These are phyloP conservation scores for Phytophthora tentaculata DNA, from an alignment of 352 stramenopile genomes.

Conservation along the genomic window DNA sequence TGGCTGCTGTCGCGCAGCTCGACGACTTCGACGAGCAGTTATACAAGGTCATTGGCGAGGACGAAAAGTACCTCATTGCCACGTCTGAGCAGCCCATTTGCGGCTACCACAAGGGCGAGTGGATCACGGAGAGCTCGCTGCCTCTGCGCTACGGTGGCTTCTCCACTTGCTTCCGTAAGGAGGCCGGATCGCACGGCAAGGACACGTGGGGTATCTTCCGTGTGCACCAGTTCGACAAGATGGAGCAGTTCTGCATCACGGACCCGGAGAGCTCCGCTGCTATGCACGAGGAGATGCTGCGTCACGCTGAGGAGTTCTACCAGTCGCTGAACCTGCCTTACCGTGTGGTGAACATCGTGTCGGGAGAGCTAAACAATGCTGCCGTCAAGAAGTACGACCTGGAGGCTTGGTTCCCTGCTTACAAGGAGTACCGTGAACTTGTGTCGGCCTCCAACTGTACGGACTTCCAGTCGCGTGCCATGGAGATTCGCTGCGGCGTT, in stretches of 20 bases:
- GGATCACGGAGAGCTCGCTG: conserved; percentile 86
- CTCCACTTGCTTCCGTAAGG: conserved; percentile 99
- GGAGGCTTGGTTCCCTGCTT: conserved; percentile 99
- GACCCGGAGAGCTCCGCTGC: conserved; percentile 92
- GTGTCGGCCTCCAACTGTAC: conserved; percentile 99
- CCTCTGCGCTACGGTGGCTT: conserved; percentile 94
- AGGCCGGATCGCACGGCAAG: conserved; percentile 98
- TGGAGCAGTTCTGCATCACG: conserved; percentile 99
- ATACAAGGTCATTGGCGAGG: conserved; percentile 98
- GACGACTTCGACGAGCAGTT: conserved; percentile 99
- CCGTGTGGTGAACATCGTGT: conserved; percentile 99
- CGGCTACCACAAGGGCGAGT: conserved; percentile 96
- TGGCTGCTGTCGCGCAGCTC: conserved; percentile 98
- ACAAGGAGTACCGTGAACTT: conserved; percentile 99
- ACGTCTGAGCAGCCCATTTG: conserved; percentile 99
- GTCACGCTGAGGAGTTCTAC: conserved; percentile 97
- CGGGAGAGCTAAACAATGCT: conserved; percentile 97
- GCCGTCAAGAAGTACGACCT: conserved; percentile 99
- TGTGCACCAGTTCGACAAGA: conserved; percentile 99
- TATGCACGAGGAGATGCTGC: conserved; percentile 95
- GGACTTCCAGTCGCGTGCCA: conserved; percentile 97
- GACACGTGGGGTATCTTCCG: conserved; percentile 99
- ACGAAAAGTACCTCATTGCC: conserved; percentile 99
- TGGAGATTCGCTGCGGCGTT: conserved; percentile 96
- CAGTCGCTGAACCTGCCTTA: conserved; percentile 98